phyloP scores from a whole-genome alignment of 768 basidiomycete species.

The Lentinula sp. region DNA sequence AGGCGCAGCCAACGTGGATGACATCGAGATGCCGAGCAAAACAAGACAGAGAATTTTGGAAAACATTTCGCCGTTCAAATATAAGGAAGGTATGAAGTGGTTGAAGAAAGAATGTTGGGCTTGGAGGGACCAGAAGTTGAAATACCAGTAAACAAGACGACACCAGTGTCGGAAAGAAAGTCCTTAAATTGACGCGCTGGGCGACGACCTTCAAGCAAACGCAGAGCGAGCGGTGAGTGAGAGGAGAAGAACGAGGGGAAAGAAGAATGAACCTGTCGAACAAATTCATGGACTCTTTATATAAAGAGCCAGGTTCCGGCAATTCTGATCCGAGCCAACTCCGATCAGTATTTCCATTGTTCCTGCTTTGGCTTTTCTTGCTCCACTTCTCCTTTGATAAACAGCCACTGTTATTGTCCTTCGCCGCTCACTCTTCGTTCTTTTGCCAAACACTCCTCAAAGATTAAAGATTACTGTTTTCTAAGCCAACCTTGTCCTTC shows the following conservation, averaged over 20 bases:
- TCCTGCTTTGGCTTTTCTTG: neutral
- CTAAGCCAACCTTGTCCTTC: no score
- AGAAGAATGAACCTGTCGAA: neutral
- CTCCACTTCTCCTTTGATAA: neutral
- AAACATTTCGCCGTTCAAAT: constrained; percentile 5
- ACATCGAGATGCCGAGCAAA: neutral
- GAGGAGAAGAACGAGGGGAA: neutral
- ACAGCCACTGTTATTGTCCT: neutral
- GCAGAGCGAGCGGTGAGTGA: neutral
- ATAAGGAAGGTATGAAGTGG: neutral
- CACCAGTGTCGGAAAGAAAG: constrained; percentile 6
- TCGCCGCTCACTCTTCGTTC: neutral
- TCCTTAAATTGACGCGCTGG: constrained; percentile 4
- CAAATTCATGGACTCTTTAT: neutral
- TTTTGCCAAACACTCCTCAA: neutral
- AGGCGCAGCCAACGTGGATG: neutral
- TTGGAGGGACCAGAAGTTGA: neutral
- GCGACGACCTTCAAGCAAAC: constrained; percentile 7
- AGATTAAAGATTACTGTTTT: no score
- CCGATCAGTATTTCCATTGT: neutral
- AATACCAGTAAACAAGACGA: constrained; percentile 3
- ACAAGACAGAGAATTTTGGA: constrained; percentile 5
- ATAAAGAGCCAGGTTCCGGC: neutral
- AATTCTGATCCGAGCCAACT: neutral
- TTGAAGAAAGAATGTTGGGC: constrained; percentile 3